Base-by-base conservation (phyloP, 2,329 filamentous ascomycete species). In the Pleoardoris graminearum region DNA sequence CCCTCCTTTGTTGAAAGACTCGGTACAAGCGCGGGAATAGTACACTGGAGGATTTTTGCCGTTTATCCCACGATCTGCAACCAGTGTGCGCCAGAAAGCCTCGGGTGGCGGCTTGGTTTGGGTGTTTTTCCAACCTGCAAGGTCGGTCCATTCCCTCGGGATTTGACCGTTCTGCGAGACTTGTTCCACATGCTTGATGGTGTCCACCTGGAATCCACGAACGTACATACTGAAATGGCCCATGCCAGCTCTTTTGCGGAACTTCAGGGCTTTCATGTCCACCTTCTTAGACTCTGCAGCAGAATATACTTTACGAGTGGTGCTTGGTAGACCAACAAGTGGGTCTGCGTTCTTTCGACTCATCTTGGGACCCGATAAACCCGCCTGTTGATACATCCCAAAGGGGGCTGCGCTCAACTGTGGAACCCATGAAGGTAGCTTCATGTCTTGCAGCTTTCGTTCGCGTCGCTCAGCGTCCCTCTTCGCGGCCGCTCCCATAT, bases 331-430 rank as follows among this genome's bases (percentile, higher is more conserved):
- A 0, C 72, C 73, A 1, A 75, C 72, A 0, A 76, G 53, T 0
- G 71, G 59, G 27, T 76, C 73, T 4, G 73, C 72, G 51, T 75
- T 72, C 29, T 57, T 64, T 10, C 72, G 57, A 7, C 66, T 62
- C 52, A 66, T 66, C 39, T 61, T 70, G 14, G 16, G 19, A 0
- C 47, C 39, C 16, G 50, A 35, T 14, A 62, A 57, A 5, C 63
- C 67, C 1, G 63, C 53, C 25, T 61, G 56, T 3, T 32, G 35
- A 11, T 25, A 57, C 23, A 71, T 61, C 8, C 25, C 61, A 48
- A 63, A 70, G 1, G 68, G 54, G 3, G 69, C 67, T 2, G 43
- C 44, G 1, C 55, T 58, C 0, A 65, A 32, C 1, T 51, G 43
- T 1, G 65, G 51, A 3, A 74, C 60, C 72, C 70, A 74, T 0